phyloP scores from a whole-genome alignment of 495 filamentous ascomycete species.

The Hyaloscypha bicolor region DNA sequence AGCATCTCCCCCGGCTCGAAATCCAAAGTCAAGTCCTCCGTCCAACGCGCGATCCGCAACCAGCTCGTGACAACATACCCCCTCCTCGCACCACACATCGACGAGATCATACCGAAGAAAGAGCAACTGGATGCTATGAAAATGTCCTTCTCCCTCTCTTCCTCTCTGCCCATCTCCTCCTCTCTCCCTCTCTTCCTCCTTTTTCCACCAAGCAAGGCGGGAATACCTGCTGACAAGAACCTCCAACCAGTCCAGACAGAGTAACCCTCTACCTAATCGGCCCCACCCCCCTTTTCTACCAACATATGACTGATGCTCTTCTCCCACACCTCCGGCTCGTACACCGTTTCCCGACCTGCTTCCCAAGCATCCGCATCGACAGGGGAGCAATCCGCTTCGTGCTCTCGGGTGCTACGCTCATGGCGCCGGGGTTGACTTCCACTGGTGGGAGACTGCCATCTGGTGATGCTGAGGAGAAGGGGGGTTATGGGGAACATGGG shows the following conservation, averaged over 20 bases:
- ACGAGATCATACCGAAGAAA: conserved; percentile 95
- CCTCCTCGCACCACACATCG: conserved; percentile 82
- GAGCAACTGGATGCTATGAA: conserved; percentile 89
- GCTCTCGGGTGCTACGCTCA: conserved; percentile 85
- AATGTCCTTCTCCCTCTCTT: conserved; percentile 49
- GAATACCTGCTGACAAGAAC: conserved; percentile 4
- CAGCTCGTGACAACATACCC: conserved; percentile 85
- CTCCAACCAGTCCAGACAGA: conserved; percentile 68
- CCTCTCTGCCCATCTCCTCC: conserved; percentile 1
- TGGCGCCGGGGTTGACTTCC: conserved; percentile 90
- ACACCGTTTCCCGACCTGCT: conserved; percentile 66
- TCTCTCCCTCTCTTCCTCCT: neutral
- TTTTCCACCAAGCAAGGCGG: neutral
- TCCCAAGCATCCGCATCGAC: conserved; percentile 66
- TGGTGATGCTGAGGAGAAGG: conserved; percentile 42
- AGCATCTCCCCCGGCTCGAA: conserved; percentile 79
- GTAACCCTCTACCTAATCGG: conserved; percentile 83
- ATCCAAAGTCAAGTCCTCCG: conserved; percentile 97
- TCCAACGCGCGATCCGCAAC: conserved; percentile 80
- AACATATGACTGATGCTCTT: conserved; percentile 76
- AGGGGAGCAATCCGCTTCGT: conserved; percentile 97
- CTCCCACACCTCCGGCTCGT: conserved; percentile 81
- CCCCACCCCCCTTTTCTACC: conserved; percentile 80
- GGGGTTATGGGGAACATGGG: conserved; percentile 38
- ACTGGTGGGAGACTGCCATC: conserved; percentile 76